These are phyloP conservation scores for Pilatotrama ljubarskyi DNA, from an alignment of 768 basidiomycete species.

Conservation along the genomic window DNA sequence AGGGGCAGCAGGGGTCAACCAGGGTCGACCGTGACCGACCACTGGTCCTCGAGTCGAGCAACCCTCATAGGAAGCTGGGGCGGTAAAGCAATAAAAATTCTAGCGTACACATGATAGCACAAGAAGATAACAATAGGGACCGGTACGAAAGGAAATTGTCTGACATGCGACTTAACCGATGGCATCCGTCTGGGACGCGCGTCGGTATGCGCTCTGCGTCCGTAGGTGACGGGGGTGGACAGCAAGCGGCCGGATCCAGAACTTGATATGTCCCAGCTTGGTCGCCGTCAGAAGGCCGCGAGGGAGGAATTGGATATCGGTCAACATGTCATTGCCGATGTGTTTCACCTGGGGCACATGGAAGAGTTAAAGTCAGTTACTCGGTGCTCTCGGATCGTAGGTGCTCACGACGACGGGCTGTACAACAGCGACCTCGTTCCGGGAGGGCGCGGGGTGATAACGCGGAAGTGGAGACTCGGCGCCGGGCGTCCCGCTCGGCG, in stretches of 20 bases:
- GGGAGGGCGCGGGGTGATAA: conserved; percentile 87
- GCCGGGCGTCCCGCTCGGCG: conserved; percentile 38
- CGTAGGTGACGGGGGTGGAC: conserved; percentile 34
- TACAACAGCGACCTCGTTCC: conserved; percentile 86
- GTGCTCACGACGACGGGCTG: conserved; percentile 82
- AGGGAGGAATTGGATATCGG: conserved; percentile 74
- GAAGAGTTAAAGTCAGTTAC: not conserved
- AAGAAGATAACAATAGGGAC: not conserved
- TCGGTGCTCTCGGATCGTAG: not conserved
- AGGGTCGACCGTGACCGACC: too few species aligned
- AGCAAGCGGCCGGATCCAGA: conserved; percentile 81
- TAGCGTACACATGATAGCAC: conserved; percentile 10
- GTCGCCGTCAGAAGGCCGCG: conserved; percentile 78
- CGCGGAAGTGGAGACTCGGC: conserved; percentile 48
- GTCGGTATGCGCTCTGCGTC: conserved; percentile 23
- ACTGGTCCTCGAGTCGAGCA: too few species aligned
- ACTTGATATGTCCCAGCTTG: conserved; percentile 72
- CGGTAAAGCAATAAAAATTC: not conserved
- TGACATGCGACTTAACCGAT: not conserved
- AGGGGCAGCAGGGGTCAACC: too few species aligned
- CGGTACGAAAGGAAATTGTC: not conserved
- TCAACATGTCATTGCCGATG: conserved; percentile 77
- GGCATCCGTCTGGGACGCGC: conserved; percentile 18
- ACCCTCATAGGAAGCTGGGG: too few species aligned
- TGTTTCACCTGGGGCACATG: conserved; percentile 62